Conservation (phyloP, 345 rosid species). For the Capsella bursapastoris region DNA sequence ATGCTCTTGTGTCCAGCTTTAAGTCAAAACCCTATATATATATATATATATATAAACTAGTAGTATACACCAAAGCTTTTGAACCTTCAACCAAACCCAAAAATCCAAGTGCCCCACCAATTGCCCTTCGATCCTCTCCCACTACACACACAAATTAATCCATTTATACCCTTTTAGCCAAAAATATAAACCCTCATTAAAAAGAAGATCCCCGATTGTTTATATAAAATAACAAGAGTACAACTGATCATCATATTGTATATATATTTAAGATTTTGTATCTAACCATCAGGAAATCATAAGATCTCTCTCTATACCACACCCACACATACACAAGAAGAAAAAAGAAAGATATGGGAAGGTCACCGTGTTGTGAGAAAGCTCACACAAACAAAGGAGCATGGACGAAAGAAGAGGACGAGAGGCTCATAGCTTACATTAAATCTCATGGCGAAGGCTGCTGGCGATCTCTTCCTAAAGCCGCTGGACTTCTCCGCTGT, state of each 20-base stretch:
- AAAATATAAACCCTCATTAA: slow-evolving; percentile 37
- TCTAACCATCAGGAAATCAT: slow-evolving; percentile 10
- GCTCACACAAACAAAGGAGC: slow-evolving; percentile 79
- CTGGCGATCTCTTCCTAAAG: slow-evolving; percentile 74
- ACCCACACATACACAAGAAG: not conserved
- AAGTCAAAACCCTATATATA: slow-evolving; percentile 47
- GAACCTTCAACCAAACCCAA: slow-evolving; percentile 48
- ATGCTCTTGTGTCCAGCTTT: slow-evolving; percentile 22
- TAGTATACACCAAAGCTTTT: slow-evolving; percentile 40
- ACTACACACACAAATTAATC: slow-evolving; percentile 27
- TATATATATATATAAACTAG: not conserved
- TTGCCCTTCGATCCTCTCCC: slow-evolving; percentile 29
- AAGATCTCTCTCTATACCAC: slow-evolving; percentile 31
- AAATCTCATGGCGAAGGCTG: slow-evolving; percentile 76
- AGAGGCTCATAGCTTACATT: slow-evolving; percentile 61
- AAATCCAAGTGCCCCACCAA: slow-evolving; percentile 47
- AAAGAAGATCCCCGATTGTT: slow-evolving; percentile 14
- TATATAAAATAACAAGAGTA: slow-evolving; percentile 12
- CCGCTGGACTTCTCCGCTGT: slow-evolving; percentile 73
- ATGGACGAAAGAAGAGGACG: slow-evolving; percentile 65
- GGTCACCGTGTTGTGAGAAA: slow-evolving; percentile 80
- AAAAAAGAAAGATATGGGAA: slow-evolving; percentile 52
- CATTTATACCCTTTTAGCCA: slow-evolving; percentile 44
- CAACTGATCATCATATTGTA: slow-evolving; percentile 1
- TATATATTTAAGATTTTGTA: slow-evolving; percentile 30